Percentiles rank a stretch among this genome's conserved stretches.
phyloP scores from a whole-genome alignment of 345 rosid genomes.

The Isatis tinctoria region DNA sequence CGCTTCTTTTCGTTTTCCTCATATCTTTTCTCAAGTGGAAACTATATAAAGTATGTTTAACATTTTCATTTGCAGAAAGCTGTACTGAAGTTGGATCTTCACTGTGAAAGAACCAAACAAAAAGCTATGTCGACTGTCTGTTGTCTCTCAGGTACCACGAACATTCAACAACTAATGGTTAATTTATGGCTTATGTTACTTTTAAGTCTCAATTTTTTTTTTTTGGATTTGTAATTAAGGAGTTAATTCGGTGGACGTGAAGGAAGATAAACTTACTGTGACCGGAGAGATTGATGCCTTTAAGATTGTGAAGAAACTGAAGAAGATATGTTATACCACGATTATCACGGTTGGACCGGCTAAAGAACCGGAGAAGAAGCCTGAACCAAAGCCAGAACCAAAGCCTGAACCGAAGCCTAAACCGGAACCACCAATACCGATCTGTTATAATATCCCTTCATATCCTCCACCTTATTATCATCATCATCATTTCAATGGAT shows the following conservation, averaged over 20 bases:
- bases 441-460: background rate
- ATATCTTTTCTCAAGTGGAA: background rate
- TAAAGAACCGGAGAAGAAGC: conserved; percentile 53
- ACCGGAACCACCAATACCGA: background rate
- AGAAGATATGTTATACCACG: conserved; percentile 47
- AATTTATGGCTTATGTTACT: background rate
- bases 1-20: background rate
- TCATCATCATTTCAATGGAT: background rate
- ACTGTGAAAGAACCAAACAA: conserved; percentile 39
- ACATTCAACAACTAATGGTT: background rate
- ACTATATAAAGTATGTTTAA: background rate
- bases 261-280: conserved; percentile 58
- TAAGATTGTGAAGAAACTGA: conserved; percentile 39
- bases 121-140: conserved; percentile 54
- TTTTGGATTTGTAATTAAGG: conserved; percentile 19
- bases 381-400: conserved; percentile 18
- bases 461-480: background rate
- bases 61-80: conserved; percentile 41
- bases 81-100: conserved; percentile 42
- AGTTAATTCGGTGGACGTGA: conserved; percentile 50
- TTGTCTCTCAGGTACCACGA: conserved; percentile 41
- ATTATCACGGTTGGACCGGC: conserved; percentile 63
- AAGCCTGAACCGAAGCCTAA: too few relatives aligned
- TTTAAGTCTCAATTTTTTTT: background rate
- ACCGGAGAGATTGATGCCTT: conserved; percentile 54